Base-by-base conservation (phyloP, 148 eudicot species). In the Drosera capensis region DNA sequence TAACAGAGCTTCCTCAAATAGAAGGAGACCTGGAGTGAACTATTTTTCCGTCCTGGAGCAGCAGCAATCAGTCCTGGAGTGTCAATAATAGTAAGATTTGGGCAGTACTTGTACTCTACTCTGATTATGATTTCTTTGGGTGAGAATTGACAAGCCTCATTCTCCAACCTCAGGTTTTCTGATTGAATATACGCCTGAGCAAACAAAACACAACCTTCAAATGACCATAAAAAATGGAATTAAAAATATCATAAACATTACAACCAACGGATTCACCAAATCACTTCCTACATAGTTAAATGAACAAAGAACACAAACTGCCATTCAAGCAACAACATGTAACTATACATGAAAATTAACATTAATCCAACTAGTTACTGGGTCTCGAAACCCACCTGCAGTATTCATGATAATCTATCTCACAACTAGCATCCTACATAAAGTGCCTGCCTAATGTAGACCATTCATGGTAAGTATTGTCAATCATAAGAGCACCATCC, bases 61-160 rank as follows among this genome's bases (percentile, higher is more conserved):
- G 97, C 95, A 55, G 95, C 97, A 77, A 78, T 59, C 31, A 90
- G 95, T 25, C 97, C 97, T 17, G 97, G 97, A 57, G 97, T 90
- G 62, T 90, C 97, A 25, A 90, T 90, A 23, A 90, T 84, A 56
- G 95, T 90, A 51, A 90, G 95, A 53, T 90, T 90, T 19, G 97
- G 97, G 62, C 97, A 84, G 48, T 73, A 69, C 59, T 84, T 90
- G 38, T 90, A 90, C 50, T 90, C 97, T 18, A 90, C 75, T 65
- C 59, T 71, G 31, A 90, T 71, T 25, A 90, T 78, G 38, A 90
- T 90, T 58, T 90, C 97, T 60, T 90, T 84, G 1, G 97, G 64
- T 29, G 97, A 90, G 52, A 90, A 90, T 41, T 80, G 97, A 62
- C 86, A 80, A 16, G 84, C 62, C 63, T 90, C 97, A 45, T 55